Percentiles rank a stretch among this genome's conserved stretches.
phyloP scores from a whole-genome alignment of 208 protist species.

The Trypanosoma conorhini region DNA sequence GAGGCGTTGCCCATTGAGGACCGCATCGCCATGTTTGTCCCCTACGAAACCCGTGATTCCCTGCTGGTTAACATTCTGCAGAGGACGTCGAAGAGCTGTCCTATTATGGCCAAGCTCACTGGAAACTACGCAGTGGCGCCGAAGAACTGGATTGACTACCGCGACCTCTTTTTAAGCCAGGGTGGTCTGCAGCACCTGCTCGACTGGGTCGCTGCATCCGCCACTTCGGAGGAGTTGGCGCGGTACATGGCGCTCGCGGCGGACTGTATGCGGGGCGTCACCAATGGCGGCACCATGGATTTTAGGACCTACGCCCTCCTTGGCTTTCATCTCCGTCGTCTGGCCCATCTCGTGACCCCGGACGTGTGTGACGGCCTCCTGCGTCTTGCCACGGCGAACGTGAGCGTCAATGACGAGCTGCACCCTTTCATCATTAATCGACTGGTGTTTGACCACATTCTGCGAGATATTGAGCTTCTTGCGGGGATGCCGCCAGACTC shows the following conservation, averaged over 20 bases:
- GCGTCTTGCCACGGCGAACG: conserved; percentile 42
- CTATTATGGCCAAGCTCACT: conserved; percentile 62
- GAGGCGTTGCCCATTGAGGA: conserved; percentile 36
- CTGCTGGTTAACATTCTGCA: conserved; percentile 56
- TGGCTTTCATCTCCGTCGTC: conserved; percentile 52
- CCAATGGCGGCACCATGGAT: conserved; percentile 45
- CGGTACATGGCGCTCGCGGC: conserved; percentile 46
- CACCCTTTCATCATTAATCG: conserved; percentile 82
- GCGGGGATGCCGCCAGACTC: conserved; percentile 42
- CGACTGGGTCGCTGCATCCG: conserved; percentile 64
- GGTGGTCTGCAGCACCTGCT: conserved; percentile 64
- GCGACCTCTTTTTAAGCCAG: conserved; percentile 57
- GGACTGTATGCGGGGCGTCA: conserved; percentile 45
- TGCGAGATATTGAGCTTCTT: conserved; percentile 59
- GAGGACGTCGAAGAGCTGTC: background rate
- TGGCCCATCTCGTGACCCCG: conserved; percentile 50
- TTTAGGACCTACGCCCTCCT: conserved; percentile 71
- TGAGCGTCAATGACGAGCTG: conserved; percentile 49
- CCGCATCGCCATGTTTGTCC: conserved; percentile 64
- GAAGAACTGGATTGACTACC: conserved; percentile 73
- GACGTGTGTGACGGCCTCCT: conserved; percentile 59
- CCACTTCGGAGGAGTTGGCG: conserved; percentile 45
- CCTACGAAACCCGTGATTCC: conserved; percentile 57
- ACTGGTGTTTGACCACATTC: conserved; percentile 69
- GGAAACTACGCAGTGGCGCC: conserved; percentile 69